Percentiles rank a stretch among this genome's conserved stretches.
These are phyloP conservation scores for Haplosporangium sp. DNA, from an alignment of 371 early-diverging fungal species.

Conservation along the genomic window DNA sequence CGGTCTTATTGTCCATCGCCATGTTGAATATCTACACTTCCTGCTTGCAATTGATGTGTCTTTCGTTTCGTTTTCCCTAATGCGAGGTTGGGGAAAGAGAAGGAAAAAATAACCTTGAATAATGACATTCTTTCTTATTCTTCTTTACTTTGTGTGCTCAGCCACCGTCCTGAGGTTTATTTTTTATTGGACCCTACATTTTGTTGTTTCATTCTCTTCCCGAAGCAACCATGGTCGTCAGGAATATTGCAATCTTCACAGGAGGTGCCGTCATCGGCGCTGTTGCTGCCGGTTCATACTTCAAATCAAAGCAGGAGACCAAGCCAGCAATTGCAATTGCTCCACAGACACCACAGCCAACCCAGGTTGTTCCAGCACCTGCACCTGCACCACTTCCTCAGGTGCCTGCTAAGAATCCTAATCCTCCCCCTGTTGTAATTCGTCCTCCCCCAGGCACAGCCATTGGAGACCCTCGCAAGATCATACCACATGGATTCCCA, in stretches of 20 bases:
- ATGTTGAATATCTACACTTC: constrained; percentile 12
- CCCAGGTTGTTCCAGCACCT: constrained; percentile 7
- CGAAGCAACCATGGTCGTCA: constrained; percentile 41
- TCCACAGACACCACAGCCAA: neutral
- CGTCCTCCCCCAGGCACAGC: constrained; percentile 29
- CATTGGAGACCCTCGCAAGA: constrained; percentile 29
- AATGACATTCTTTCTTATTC: neutral
- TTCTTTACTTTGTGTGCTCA: constrained; percentile 1
- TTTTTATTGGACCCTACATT: neutral
- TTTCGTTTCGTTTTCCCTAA: neutral
- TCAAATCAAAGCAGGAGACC: constrained; percentile 37
- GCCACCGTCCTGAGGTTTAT: constrained; percentile 3
- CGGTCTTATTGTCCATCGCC: constrained; percentile 77
- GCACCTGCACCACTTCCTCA: constrained; percentile 12
- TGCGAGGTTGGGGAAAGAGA: neutral
- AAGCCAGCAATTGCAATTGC: constrained; percentile 17
- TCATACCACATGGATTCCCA: constrained; percentile 55
- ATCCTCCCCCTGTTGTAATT: constrained; percentile 23
- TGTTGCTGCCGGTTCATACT: constrained; percentile 39
- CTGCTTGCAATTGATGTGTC: constrained; percentile 4
- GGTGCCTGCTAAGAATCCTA: constrained; percentile 9
- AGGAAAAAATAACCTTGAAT: neutral
- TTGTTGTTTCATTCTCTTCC: neutral
- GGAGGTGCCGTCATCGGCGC: constrained; percentile 54
- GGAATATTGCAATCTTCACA: constrained; percentile 50